Evolutionary conservation across 129 eudicot genomes (phyloP).

Genomic region (Daucus carota): DNA sequence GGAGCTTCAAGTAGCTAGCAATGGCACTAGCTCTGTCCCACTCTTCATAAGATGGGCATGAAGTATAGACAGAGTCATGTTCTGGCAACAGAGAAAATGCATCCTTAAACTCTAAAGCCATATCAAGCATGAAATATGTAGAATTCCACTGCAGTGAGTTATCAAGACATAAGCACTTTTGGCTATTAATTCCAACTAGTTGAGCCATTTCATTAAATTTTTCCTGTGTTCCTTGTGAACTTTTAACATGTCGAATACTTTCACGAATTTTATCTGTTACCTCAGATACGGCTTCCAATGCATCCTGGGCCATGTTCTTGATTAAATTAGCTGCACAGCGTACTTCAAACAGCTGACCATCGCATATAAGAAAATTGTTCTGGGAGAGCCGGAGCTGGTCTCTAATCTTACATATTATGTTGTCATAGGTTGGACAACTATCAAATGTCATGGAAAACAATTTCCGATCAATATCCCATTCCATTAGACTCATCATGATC

Average conservation of each 20-base stretch:
- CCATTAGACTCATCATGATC: slow-evolving; percentile 64
- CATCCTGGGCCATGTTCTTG: slow-evolving; percentile 70
- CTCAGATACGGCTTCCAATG: slow-evolving; percentile 46
- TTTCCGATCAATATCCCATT: slow-evolving; percentile 90
- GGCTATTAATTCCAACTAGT: slow-evolving; percentile 40
- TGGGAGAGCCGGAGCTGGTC: slow-evolving; percentile 70
- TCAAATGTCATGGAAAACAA: slow-evolving; percentile 80
- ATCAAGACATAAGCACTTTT: slow-evolving; percentile 53
- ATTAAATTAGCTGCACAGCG: slow-evolving; percentile 79
- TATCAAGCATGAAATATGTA: slow-evolving; percentile 66
- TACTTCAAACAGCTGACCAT: slow-evolving; percentile 84
- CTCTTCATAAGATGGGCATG: slow-evolving; percentile 54
- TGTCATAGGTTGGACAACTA: slow-evolving; percentile 42
- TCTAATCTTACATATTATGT: slow-evolving; percentile 53
- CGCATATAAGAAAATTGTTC: slow-evolving; percentile 62
- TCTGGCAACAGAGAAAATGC: slow-evolving; percentile 69
- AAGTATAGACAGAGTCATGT: slow-evolving; percentile 45
- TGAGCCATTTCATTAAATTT: slow-evolving; percentile 81
- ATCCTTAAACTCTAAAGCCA: slow-evolving; percentile 60
- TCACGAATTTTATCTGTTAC: slow-evolving; percentile 63
- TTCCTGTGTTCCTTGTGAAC: slow-evolving; percentile 53
- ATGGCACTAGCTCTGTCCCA: slow-evolving; percentile 64
- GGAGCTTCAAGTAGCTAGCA: slow-evolving; percentile 58
- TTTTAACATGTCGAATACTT: slow-evolving; percentile 52
- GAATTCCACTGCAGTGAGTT: slow-evolving; percentile 70